phyloP scores from a whole-genome alignment of 2,329 filamentous ascomycete species.

The Lecanosticta acicola region DNA sequence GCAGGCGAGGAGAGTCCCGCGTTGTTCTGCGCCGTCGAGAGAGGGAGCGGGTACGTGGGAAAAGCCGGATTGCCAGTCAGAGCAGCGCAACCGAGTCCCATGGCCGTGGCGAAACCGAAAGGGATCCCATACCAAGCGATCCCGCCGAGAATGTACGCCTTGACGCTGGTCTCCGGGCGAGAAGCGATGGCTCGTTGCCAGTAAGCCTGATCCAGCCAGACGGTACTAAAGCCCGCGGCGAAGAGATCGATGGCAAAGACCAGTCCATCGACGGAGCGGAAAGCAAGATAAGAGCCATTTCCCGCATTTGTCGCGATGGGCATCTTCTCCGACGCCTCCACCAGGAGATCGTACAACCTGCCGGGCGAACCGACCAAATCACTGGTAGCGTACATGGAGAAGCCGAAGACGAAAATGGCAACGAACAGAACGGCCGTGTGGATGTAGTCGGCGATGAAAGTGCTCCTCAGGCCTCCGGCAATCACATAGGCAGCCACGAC shows the following conservation, averaged over 20 bases:
- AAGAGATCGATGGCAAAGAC: conserved; percentile 38
- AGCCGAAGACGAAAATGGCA: conserved; percentile 43
- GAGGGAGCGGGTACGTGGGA: conserved; percentile 38
- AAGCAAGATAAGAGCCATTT: conserved; percentile 38
- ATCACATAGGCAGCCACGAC: conserved; percentile 37
- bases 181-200: conserved; percentile 44
- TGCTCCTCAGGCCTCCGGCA: conserved; percentile 38
- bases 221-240: conserved; percentile 25
- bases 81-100: conserved; percentile 43
- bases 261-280: conserved; percentile 39
- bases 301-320: conserved; percentile 35
- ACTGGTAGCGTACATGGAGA: conserved; percentile 38
- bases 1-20: conserved; percentile 31
- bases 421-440: conserved; percentile 41
- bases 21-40: conserved; percentile 23
- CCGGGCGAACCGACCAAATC: conserved; percentile 37
- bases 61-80: conserved; percentile 40
- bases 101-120: conserved; percentile 40
- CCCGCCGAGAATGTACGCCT: conserved; percentile 38
- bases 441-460: conserved; percentile 38
- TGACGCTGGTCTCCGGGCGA: conserved; percentile 35
- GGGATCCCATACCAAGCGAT: conserved; percentile 48
- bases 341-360: conserved; percentile 38
- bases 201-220: conserved; percentile 38
- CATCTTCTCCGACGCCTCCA: conserved; percentile 33